Percentiles rank a stretch among this genome's conserved stretches.
phyloP scores from a whole-genome alignment of 306 rosid genomes.

The Cucumis melo region DNA sequence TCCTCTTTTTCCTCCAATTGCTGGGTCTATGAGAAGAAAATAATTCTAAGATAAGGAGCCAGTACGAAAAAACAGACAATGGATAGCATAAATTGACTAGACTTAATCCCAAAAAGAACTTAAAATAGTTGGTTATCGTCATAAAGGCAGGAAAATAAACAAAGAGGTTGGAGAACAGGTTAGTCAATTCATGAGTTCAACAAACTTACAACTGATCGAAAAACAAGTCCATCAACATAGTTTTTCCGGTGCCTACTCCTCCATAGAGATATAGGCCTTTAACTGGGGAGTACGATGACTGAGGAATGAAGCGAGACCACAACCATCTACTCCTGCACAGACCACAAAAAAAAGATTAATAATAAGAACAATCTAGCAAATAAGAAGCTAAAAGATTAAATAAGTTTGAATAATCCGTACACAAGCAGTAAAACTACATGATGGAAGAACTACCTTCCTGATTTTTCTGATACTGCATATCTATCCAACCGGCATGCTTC shows the following conservation, averaged over 20 bases:
- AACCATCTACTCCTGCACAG: constrained; percentile 71
- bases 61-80: not conserved
- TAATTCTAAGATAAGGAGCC: constrained; percentile 10
- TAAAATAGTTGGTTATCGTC: not conserved
- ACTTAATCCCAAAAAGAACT: not conserved
- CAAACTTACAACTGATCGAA: constrained; percentile 75
- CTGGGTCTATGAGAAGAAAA: constrained; percentile 41
- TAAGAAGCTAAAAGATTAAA: not conserved
- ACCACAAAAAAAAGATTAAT: not conserved
- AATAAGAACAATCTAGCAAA: not conserved
- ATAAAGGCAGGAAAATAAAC: not conserved
- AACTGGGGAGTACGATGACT: constrained; percentile 64
- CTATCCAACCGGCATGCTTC: constrained; percentile 63
- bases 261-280: constrained; percentile 91
- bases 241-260: constrained; percentile 98
- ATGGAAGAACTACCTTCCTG: constrained; percentile 47
- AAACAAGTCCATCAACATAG: constrained; percentile 98
- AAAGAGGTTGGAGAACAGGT: not conserved
- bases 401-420: not conserved
- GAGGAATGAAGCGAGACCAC: constrained; percentile 90
- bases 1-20: constrained; percentile 83
- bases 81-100: not conserved
- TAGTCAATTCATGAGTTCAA: constrained; percentile 2
- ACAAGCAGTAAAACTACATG: not conserved
- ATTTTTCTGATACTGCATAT: constrained; percentile 36